A percentile compares a stretch with the other conserved stretches of the same genome.
Conservation (phyloP, 192 early-diverging fungal species). For the Dissophora ornata region DNA sequence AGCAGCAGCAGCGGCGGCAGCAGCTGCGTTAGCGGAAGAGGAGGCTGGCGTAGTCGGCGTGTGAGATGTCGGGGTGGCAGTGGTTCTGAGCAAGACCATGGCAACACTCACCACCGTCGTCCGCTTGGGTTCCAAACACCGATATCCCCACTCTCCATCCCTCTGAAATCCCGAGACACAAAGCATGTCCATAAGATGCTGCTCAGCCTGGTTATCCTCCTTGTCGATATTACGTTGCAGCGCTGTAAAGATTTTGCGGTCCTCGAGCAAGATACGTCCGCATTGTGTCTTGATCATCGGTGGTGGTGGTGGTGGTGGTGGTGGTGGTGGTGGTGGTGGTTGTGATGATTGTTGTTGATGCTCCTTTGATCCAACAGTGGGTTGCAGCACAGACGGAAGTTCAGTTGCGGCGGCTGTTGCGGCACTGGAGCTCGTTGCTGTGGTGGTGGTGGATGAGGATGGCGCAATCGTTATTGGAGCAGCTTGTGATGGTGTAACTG, state of each 20-base stretch:
- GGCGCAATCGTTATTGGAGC: not conserved
- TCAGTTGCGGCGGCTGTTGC: conserved; percentile 1
- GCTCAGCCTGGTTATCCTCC: conserved; percentile 72
- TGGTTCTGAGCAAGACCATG: conserved; percentile 72
- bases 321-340: conserved; percentile 1
- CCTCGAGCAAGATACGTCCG: conserved; percentile 69
- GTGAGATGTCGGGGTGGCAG: not conserved
- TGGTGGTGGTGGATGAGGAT: conserved; percentile 6
- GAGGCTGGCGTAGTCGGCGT: not conserved
- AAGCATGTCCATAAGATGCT: conserved; percentile 86
- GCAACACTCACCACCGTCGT: conserved; percentile 76
- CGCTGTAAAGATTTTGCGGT: conserved; percentile 79
- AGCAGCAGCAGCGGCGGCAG: not conserved
- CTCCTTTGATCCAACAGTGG: conserved; percentile 16
- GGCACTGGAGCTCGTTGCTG: not conserved
- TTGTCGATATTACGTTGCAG: conserved; percentile 78
- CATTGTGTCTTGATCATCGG: conserved; percentile 65
- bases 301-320: conserved; percentile 13
- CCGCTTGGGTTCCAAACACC: conserved; percentile 70
- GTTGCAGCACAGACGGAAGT: not conserved
- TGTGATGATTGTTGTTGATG: not conserved
- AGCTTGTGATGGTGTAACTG: not conserved
- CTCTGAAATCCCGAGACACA: conserved; percentile 81
- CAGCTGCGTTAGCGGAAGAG: not conserved
- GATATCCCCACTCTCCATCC: conserved; percentile 78